These are phyloP conservation scores for Lupinus albus DNA, from an alignment of 306 rosid genomes.

Conservation along the genomic window DNA sequence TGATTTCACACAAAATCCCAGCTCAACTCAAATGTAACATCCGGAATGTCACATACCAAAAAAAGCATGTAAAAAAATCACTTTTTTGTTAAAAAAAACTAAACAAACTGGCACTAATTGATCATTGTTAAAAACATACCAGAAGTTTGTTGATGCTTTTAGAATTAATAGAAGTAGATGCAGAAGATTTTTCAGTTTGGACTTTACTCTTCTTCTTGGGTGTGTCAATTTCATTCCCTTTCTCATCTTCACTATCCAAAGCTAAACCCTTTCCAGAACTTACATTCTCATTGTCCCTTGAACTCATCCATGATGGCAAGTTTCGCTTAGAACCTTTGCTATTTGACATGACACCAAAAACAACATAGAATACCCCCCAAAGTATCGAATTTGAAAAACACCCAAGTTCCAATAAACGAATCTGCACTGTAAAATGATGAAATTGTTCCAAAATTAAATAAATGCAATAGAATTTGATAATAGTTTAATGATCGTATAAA, in stretches of 20 bases:
- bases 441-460: conserved; percentile 20
- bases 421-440: conserved; percentile 6
- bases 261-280: conserved; percentile 46
- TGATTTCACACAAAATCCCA: no score
- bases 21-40: no score
- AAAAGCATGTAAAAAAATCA: no score
- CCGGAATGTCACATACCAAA: no score
- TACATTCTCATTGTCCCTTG: conserved; percentile 44
- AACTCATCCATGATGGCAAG: conserved; percentile 74
- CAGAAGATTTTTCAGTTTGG: conserved; percentile 39
- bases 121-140: conserved; percentile 48
- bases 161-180: conserved; percentile 47
- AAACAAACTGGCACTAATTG: conserved; percentile 9
- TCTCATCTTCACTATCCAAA: no score
- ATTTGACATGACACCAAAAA: conserved; percentile 54
- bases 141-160: conserved; percentile 59
- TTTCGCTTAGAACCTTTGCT: conserved; percentile 51
- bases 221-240: conserved; percentile 40
- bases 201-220: conserved; percentile 47
- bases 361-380: background rate
- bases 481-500: background rate
- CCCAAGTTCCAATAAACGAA: conserved; percentile 24
- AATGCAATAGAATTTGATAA: conserved; percentile 7
- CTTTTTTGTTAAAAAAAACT: no score
- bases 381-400: conserved; percentile 23